phyloP scores from a whole-genome alignment of 805 yeast species.

The Kockiozyma suomiensis region DNA sequence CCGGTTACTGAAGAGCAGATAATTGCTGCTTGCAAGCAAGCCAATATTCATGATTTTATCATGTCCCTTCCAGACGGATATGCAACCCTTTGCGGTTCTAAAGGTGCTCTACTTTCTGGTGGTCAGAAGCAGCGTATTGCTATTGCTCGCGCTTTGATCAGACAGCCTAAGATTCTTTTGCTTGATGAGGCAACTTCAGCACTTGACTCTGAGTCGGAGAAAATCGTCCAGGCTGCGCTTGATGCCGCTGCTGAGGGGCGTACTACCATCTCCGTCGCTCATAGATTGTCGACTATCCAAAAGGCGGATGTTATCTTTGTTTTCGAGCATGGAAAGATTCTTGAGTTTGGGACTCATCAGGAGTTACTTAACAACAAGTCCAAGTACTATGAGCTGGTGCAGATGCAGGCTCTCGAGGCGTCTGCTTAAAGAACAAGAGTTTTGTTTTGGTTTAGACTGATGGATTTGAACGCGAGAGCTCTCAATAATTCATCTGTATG shows the following conservation, averaged over 20 bases:
- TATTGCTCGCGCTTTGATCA: slow-evolving; percentile 63
- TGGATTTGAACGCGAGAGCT: no score
- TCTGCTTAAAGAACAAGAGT: background rate
- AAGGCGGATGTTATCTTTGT: slow-evolving; percentile 57
- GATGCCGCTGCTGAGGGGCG: slow-evolving; percentile 60
- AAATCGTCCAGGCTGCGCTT: slow-evolving; percentile 65
- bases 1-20: slow-evolving; percentile 47
- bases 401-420: slow-evolving; percentile 48
- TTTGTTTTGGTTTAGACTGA: background rate
- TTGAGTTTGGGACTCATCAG: slow-evolving; percentile 54
- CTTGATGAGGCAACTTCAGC: slow-evolving; percentile 63
- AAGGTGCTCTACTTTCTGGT: slow-evolving; percentile 59
- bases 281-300: slow-evolving; percentile 63
- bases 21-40: slow-evolving; percentile 50
- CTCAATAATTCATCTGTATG: no score
- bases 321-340: slow-evolving; percentile 56
- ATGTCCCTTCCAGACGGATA: slow-evolving; percentile 55
- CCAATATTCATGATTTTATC: slow-evolving; percentile 57
- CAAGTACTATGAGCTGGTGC: slow-evolving; percentile 47
- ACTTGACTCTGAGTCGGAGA: slow-evolving; percentile 62
- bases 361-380: slow-evolving; percentile 45
- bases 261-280: slow-evolving; percentile 76
- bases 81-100: slow-evolving; percentile 52
- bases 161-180: slow-evolving; percentile 57
- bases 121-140: slow-evolving; percentile 70